Conservation (phyloP, 345 rosid species). For the Excoecaria agallocha region DNA sequence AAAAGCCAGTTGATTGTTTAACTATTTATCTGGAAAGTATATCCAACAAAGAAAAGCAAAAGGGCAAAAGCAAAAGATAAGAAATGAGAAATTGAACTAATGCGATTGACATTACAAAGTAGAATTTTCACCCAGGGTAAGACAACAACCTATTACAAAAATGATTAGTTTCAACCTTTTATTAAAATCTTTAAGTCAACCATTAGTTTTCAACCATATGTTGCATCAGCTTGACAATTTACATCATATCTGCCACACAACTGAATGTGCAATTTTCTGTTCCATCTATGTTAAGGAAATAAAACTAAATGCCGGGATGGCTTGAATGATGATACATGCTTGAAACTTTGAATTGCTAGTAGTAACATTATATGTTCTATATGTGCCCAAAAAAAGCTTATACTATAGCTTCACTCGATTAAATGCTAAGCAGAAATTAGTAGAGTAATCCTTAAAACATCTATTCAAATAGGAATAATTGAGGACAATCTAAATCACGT, state of each 20-base stretch:
- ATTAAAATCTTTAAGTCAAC: too few relatives aligned
- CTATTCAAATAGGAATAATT: too few relatives aligned
- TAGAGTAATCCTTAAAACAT: too few relatives aligned
- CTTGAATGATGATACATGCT: too few relatives aligned
- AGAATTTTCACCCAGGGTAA: slow-evolving; percentile 2
- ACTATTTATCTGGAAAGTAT: slow-evolving; percentile 35
- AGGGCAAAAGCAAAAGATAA: slow-evolving; percentile 30
- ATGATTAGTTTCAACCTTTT: too few relatives aligned
- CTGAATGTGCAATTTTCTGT: not conserved
- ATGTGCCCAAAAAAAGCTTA: not conserved
- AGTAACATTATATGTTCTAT: not conserved
- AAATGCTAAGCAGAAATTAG: too few relatives aligned
- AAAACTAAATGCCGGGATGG: too few relatives aligned
- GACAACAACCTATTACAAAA: not conserved
- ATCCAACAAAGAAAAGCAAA: slow-evolving; percentile 23
- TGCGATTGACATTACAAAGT: slow-evolving; percentile 9
- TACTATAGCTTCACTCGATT: not conserved
- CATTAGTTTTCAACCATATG: too few relatives aligned
- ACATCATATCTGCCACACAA: not conserved
- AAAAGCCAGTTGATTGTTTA: slow-evolving; percentile 11
- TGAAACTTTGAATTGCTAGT: too few relatives aligned
- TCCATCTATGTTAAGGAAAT: not conserved
- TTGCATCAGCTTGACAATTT: not conserved
- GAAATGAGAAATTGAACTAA: slow-evolving; percentile 35
- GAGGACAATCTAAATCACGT: too few relatives aligned